Base-by-base conservation (phyloP, 495 filamentous ascomycete species). In the Aspergillus bridgeri region DNA sequence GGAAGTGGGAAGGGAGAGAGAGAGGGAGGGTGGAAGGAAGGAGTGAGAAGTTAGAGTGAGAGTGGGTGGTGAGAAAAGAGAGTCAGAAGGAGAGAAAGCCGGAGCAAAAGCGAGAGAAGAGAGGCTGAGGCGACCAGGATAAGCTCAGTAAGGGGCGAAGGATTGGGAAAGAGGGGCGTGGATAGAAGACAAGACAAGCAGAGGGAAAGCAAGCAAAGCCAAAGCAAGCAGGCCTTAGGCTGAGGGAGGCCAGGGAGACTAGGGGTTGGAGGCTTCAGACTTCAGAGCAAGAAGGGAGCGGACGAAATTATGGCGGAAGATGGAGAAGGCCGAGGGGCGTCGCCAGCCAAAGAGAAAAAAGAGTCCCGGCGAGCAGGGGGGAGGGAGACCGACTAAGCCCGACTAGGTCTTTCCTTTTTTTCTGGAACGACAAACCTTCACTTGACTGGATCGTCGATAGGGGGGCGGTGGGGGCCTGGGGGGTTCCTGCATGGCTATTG, bases 11-110 rank as follows among this genome's bases (percentile, higher is more conserved):
- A 29, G 51, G 59, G 51, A 60, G 64, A n/a, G 17, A n/a, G n/a
- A n/a, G n/a, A n/a, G n/a, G n/a, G n/a, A n/a, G n/a, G n/a, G n/a
- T n/a, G n/a, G n/a, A n/a, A n/a, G 42, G 42, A 45, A 17, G 42
- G 42, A 20, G 42, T 64, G 56, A 61, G 66, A 65, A 63, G 55
- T 61, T 55, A 64, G 71, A 70, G 59, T 59, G 58, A 56, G 62
- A 68, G 63, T 63, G 59, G 59, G 53, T 27, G 29, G 24, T 21
- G 5, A 20, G 47, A 15, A 33, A 44, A 53, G 43, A 24, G 43
- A 43, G 54, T 43, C 46, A 53, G 48, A 38, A 43, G 53, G 42
- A 53, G 13, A 47, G 45, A 47, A 23, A 47, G 45, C 19, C 18
- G 22, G 45, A 47, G n/a, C 45, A 23, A 47, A 23, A 15, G 45